phyloP scores from a whole-genome alignment of 305 asterid genomes.

The Euphrasia arctica region DNA sequence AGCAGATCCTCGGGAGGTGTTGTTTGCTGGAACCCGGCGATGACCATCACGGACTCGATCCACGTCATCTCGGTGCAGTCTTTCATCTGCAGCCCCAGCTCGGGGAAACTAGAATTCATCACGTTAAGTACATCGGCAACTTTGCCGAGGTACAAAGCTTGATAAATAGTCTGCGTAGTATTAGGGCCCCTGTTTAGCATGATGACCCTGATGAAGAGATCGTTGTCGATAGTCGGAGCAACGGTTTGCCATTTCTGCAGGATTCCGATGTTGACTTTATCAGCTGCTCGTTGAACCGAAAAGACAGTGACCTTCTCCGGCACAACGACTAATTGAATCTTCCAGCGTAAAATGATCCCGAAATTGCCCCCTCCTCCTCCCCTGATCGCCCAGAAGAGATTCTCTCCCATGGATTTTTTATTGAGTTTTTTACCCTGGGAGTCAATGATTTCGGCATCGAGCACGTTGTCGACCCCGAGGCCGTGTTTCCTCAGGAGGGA shows the following conservation, averaged over 20 bases:
- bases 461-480: background rate
- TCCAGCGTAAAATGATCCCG: no score
- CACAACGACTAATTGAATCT: background rate
- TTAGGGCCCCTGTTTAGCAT: no score
- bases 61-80: background rate
- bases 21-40: background rate
- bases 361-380: no score
- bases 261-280: background rate
- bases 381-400: no score
- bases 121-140: background rate
- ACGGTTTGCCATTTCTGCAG: no score
- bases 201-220: no score
- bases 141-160: no score
- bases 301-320: constrained; percentile 5
- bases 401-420: background rate
- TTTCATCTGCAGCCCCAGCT: no score
- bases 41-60: background rate
- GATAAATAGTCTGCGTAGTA: background rate
- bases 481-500: background rate
- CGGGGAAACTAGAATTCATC: background rate
- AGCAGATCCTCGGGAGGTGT: background rate
- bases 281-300: background rate
- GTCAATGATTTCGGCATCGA: background rate
- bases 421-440: constrained; percentile 1
- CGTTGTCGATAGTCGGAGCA: no score